Percentiles rank a stretch among this genome's conserved stretches.
Conservation (phyloP, 192 early-diverging fungal species). For the Mycoemilia scoparia region DNA sequence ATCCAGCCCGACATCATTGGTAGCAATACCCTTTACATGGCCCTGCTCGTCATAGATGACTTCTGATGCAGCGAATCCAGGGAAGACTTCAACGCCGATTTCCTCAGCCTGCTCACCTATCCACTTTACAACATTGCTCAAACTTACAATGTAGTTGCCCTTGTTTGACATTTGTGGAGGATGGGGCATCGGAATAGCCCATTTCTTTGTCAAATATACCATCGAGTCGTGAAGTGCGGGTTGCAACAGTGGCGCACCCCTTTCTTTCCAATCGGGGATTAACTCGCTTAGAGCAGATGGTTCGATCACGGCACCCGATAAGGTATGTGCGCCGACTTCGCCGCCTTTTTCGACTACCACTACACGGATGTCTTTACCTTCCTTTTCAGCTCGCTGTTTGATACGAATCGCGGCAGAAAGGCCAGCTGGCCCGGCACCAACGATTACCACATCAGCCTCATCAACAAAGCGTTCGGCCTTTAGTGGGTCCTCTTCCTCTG, state of each 20-base stretch:
- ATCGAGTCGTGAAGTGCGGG: conserved; percentile 72
- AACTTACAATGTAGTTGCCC: conserved; percentile 92
- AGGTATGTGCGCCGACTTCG: conserved; percentile 86
- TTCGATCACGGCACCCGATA: conserved; percentile 91
- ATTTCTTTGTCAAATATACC: conserved; percentile 58
- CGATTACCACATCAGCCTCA: conserved; percentile 89
- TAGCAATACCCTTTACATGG: conserved; percentile 77
- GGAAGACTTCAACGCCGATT: conserved; percentile 85
- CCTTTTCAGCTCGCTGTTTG: conserved; percentile 73
- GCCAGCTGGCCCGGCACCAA: conserved; percentile 89
- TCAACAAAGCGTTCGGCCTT: conserved; percentile 49
- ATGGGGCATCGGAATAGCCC: conserved; percentile 68
- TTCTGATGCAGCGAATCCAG: conserved; percentile 79
- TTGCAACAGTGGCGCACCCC: conserved; percentile 77
- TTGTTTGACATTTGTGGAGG: conserved; percentile 91
- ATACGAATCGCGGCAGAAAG: conserved; percentile 88
- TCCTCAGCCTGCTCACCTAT: conserved; percentile 94
- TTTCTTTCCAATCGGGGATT: conserved; percentile 95
- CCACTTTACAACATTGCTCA: conserved; percentile 89
- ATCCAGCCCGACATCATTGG: conserved; percentile 88
- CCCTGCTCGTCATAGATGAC: conserved; percentile 86
- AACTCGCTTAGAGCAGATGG: conserved; percentile 81
- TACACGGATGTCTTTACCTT: conserved; percentile 68
- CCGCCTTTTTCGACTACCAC: conserved; percentile 85
- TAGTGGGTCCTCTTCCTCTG: conserved; percentile 28